phyloP scores from a whole-genome alignment of 805 yeast species.

The Yarrowia alimentaria region DNA sequence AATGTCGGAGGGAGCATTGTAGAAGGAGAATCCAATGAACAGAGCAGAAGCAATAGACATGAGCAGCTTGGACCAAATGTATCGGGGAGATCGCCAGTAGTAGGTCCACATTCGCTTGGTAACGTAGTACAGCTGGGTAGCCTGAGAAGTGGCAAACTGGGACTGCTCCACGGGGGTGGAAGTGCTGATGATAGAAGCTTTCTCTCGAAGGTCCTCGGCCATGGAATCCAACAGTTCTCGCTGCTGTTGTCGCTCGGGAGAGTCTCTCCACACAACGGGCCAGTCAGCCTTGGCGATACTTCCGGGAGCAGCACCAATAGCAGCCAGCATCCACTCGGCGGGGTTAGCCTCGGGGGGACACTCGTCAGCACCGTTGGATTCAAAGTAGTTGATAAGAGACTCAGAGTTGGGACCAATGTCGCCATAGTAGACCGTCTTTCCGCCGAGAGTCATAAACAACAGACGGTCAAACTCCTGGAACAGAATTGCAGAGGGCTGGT shows the following conservation, averaged over 20 bases:
- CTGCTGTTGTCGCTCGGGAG: constrained; percentile 59
- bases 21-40: constrained; percentile 69
- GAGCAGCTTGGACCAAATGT: constrained; percentile 55
- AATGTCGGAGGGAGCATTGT: constrained; percentile 57
- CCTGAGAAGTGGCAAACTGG: constrained; percentile 44
- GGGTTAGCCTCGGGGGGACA: constrained; percentile 75
- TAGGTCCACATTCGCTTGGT: constrained; percentile 56
- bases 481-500: constrained; percentile 80
- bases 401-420: constrained; percentile 65
- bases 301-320: constrained; percentile 44
- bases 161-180: too few relatives aligned
- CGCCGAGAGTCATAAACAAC: constrained; percentile 66
- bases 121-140: constrained; percentile 47
- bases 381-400: constrained; percentile 67
- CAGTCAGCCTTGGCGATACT: constrained; percentile 37
- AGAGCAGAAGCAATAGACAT: constrained; percentile 55
- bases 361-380: constrained; percentile 58
- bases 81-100: constrained; percentile 63
- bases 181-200: too few relatives aligned
- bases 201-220: constrained; percentile 50
- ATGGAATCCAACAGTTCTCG: constrained; percentile 54
- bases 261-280: constrained; percentile 72
- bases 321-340: constrained; percentile 88
- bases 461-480: constrained; percentile 76
- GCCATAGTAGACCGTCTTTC: constrained; percentile 73